A percentile compares a stretch with the other conserved stretches of the same genome.
phyloP scores from a whole-genome alignment of 1,284 basidiomycete species.

The Microbotryum scabiosae region DNA sequence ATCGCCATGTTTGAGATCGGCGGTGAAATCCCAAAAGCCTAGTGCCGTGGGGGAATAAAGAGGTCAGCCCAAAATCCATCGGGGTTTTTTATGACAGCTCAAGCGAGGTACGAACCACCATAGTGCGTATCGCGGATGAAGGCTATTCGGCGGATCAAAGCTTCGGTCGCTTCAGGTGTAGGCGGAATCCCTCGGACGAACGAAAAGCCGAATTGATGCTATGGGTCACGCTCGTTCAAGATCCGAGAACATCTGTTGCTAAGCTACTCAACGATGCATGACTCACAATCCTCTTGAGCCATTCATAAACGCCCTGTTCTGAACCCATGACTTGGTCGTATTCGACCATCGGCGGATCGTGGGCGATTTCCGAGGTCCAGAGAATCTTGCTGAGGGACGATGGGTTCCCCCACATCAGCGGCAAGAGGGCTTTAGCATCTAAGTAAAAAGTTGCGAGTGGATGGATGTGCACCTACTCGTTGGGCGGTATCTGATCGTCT shows the following conservation, averaged over 20 bases:
- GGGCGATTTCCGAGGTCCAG: slow-evolving; percentile 71
- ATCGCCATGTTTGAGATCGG: slow-evolving; percentile 82
- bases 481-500: slow-evolving; percentile 18
- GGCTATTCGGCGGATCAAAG: slow-evolving; percentile 64
- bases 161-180: slow-evolving; percentile 75
- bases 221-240: neutral
- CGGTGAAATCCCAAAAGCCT: slow-evolving; percentile 92
- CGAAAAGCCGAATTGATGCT: slow-evolving; percentile 83
- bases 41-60: too few species aligned
- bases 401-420: neutral
- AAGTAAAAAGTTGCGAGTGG: neutral
- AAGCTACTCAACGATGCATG: neutral
- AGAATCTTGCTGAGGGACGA: slow-evolving; percentile 53
- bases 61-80: slow-evolving; percentile 44
- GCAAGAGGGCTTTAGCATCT: neutral
- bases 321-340: slow-evolving; percentile 69
- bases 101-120: slow-evolving; percentile 38
- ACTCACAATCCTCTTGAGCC: slow-evolving; percentile 73
- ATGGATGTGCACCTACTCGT: slow-evolving; percentile 43
- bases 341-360: slow-evolving; percentile 64
- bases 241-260: neutral
- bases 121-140: slow-evolving; percentile 93
- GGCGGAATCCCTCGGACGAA: slow-evolving; percentile 74
- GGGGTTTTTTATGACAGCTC: too few species aligned
- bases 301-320: slow-evolving; percentile 64